Percentiles rank a stretch among this genome's conserved stretches.
Conservation (phyloP, 106 monocot species). For the Acorus calamus region DNA sequence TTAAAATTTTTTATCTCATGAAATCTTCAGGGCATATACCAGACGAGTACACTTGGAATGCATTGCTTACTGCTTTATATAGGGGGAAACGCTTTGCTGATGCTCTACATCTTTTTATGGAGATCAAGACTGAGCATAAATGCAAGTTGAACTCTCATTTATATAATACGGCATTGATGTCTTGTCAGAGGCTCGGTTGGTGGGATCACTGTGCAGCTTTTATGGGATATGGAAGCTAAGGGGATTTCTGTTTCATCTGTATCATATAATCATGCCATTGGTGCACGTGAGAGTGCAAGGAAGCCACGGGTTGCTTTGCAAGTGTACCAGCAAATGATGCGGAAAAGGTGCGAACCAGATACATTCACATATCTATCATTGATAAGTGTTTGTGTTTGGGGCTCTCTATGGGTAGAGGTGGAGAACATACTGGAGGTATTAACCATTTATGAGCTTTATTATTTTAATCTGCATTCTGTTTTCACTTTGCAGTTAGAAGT, state of each 20-base stretch:
- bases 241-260: conserved; percentile 41
- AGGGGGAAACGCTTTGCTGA: conserved; percentile 45
- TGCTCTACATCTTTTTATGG: conserved; percentile 48
- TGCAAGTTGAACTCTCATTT: conserved; percentile 38
- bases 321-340: conserved; percentile 80
- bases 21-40: conserved; percentile 44
- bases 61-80: conserved; percentile 70
- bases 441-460: neutral
- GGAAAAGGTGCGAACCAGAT: conserved; percentile 44
- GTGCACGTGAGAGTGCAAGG: conserved; percentile 68
- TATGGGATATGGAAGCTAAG: conserved; percentile 84
- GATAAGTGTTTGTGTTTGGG: conserved; percentile 80
- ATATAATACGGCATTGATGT: conserved; percentile 69
- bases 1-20: conserved; percentile 56
- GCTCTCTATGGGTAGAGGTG: conserved; percentile 77
- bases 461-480: neutral
- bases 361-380: conserved; percentile 74
- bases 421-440: conserved; percentile 63
- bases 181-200: conserved; percentile 64
- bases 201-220: conserved; percentile 76
- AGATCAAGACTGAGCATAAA: conserved; percentile 23
- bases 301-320: conserved; percentile 72
- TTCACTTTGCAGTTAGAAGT: no score
- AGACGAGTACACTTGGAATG: conserved; percentile 82
- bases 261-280: conserved; percentile 78